A percentile compares a stretch with the other conserved stretches of the same genome.
These are phyloP conservation scores for Thinopyrum obtusiflorum DNA, from an alignment of 202 grass and related monocot genomes.

Conservation along the genomic window DNA sequence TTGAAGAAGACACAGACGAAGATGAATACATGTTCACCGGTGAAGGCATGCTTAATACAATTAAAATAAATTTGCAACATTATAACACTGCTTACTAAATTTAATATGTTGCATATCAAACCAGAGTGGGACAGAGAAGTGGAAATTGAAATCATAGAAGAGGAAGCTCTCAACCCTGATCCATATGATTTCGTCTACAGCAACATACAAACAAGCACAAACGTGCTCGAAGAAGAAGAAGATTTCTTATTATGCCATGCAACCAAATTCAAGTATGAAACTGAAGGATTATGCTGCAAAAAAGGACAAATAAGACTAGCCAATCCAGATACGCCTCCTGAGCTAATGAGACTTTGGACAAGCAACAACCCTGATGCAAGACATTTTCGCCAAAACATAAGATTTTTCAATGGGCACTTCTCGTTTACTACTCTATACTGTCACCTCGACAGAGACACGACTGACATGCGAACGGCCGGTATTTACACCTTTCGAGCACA, in stretches of 20 bases:
- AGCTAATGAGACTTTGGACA: background rate
- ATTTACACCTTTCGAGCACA: background rate
- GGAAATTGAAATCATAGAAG: background rate
- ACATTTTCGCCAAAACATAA: background rate
- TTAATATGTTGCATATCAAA: background rate
- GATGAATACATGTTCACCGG: background rate
- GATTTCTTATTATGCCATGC: background rate
- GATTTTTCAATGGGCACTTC: background rate
- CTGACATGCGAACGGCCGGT: background rate
- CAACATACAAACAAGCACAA: background rate
- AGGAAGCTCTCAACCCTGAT: background rate
- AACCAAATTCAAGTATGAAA: background rate
- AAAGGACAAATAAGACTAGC: background rate
- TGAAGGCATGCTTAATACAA: background rate
- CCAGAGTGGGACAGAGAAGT: background rate
- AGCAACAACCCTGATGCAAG: background rate
- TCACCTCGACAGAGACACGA: background rate
- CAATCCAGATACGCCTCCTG: background rate
- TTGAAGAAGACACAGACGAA: background rate
- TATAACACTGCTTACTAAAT: background rate
- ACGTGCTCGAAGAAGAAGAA: background rate
- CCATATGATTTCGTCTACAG: background rate
- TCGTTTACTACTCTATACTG: background rate
- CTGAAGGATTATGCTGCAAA: background rate
- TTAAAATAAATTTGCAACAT: background rate